These are phyloP conservation scores for Eustoma russellianum DNA, from an alignment of 257 asterid genomes.

Conservation along the genomic window DNA sequence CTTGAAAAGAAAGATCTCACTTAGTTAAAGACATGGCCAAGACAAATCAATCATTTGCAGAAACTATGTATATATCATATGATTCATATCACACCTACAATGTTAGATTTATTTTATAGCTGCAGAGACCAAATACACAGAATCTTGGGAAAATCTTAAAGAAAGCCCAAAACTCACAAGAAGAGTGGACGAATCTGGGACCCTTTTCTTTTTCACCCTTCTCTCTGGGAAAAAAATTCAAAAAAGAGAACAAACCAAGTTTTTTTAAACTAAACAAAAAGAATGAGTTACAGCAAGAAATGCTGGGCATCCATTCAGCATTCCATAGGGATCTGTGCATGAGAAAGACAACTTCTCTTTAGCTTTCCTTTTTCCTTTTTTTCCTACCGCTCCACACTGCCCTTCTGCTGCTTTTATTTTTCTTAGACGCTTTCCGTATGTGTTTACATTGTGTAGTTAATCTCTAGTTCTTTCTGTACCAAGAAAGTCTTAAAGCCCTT, in stretches of 20 bases:
- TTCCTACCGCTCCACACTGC: slow-evolving; percentile 27
- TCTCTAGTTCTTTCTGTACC: neutral
- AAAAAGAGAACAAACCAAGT: slow-evolving; percentile 46
- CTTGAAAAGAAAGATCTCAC: slow-evolving; percentile 7
- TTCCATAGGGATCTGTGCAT: slow-evolving; percentile 92
- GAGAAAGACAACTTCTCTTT: slow-evolving; percentile 88
- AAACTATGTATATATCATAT: slow-evolving; percentile 29
- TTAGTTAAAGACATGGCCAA: slow-evolving; percentile 17
- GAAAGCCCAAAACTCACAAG: slow-evolving; percentile 17
- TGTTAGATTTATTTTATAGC: slow-evolving; percentile 50
- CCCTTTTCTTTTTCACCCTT: slow-evolving; percentile 20
- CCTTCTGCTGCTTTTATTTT: slow-evolving; percentile 13
- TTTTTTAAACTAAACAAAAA: slow-evolving; percentile 81
- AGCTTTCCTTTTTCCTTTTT: slow-evolving; percentile 9
- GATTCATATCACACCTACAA: slow-evolving; percentile 23
- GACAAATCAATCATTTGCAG: slow-evolving; percentile 64
- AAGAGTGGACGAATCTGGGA: slow-evolving; percentile 24
- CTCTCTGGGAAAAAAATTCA: slow-evolving; percentile 36
- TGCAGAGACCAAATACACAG: slow-evolving; percentile 38
- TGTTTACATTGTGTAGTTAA: slow-evolving; percentile 7
- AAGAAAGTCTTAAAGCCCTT: slow-evolving; percentile 4
- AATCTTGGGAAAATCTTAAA: slow-evolving; percentile 28
- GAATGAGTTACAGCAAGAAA: slow-evolving; percentile 86
- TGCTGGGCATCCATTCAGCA: slow-evolving; percentile 76
- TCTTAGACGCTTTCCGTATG: slow-evolving; percentile 15